A percentile compares a stretch with the other conserved stretches of the same genome.
These are phyloP conservation scores for Mucor sp. DNA, from an alignment of 371 early-diverging fungal genomes.

Conservation along the genomic window DNA sequence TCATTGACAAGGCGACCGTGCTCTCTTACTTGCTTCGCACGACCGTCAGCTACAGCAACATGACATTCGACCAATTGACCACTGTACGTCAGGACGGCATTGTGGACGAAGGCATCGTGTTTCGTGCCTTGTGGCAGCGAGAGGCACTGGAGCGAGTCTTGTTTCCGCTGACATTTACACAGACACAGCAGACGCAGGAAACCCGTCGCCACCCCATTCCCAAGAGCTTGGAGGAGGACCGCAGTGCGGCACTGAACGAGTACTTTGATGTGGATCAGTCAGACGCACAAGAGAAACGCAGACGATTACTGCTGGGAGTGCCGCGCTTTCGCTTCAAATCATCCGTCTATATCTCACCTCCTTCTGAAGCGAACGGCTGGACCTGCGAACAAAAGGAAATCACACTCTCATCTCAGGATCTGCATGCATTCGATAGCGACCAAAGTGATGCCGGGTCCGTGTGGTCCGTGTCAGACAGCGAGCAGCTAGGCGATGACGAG, in stretches of 20 bases:
- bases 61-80: constrained; percentile 52
- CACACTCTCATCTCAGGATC: neutral
- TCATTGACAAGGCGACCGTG: constrained; percentile 50
- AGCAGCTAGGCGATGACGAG: neutral
- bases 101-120: constrained; percentile 50
- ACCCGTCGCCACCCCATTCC: neutral
- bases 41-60: constrained; percentile 50
- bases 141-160: constrained; percentile 45
- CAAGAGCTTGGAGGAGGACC: constrained; percentile 8
- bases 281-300: constrained; percentile 31
- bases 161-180: constrained; percentile 26
- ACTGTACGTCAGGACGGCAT: constrained; percentile 47
- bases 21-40: constrained; percentile 43
- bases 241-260: constrained; percentile 39
- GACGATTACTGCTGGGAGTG: constrained; percentile 35
- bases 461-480: constrained; percentile 17
- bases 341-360: constrained; percentile 26
- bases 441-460: constrained; percentile 16
- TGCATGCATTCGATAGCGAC: constrained; percentile 14
- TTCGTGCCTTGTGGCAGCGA: constrained; percentile 54
- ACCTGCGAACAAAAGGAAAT: neutral
- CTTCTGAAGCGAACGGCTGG: constrained; percentile 26
- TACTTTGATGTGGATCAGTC: constrained; percentile 51
- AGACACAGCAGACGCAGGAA: constrained; percentile 15
- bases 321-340: constrained; percentile 42